These are phyloP conservation scores for Ogataea populi-albae DNA, from an alignment of 805 yeast genomes.

Conservation along the genomic window DNA sequence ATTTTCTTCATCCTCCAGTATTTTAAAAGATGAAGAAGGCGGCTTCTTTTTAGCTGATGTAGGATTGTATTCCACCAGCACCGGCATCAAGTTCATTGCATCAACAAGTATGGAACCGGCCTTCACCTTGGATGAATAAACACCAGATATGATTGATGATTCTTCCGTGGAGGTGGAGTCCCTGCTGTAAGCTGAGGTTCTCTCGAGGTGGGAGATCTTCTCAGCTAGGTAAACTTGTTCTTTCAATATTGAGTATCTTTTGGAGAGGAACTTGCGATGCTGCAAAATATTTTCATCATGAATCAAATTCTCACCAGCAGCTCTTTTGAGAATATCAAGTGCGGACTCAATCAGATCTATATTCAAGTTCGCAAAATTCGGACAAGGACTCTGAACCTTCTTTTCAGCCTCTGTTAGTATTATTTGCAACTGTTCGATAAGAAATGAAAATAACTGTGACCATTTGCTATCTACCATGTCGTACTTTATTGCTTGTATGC, in stretches of 20 bases:
- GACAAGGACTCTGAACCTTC: slow-evolving; percentile 4
- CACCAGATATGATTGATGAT: no score
- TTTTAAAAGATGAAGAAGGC: slow-evolving; percentile 9
- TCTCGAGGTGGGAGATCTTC: no score
- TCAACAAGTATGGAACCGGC: slow-evolving; percentile 15
- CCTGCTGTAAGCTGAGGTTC: neutral
- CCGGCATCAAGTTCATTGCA: slow-evolving; percentile 25
- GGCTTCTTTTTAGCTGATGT: slow-evolving; percentile 23
- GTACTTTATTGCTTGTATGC: slow-evolving; percentile 39
- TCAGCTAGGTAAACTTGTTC: slow-evolving; percentile 3
- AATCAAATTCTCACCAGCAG: slow-evolving; percentile 20
- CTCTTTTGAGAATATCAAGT: slow-evolving; percentile 21
- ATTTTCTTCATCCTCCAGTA: slow-evolving; percentile 9
- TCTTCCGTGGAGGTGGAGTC: neutral
- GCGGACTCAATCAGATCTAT: slow-evolving; percentile 12
- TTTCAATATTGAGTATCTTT: slow-evolving; percentile 8
- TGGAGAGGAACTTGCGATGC: slow-evolving; percentile 5
- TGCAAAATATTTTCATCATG: slow-evolving; percentile 5
- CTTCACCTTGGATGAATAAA: neutral
- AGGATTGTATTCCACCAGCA: slow-evolving; percentile 28
- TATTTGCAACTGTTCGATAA: slow-evolving; percentile 41
- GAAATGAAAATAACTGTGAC: slow-evolving; percentile 48
- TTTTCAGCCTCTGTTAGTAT: slow-evolving; percentile 27
- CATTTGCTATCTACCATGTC: slow-evolving; percentile 54
- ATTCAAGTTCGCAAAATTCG: slow-evolving; percentile 1